Base-by-base conservation (phyloP, 495 filamentous ascomycete species). In the Penicillium longicatenatum region DNA sequence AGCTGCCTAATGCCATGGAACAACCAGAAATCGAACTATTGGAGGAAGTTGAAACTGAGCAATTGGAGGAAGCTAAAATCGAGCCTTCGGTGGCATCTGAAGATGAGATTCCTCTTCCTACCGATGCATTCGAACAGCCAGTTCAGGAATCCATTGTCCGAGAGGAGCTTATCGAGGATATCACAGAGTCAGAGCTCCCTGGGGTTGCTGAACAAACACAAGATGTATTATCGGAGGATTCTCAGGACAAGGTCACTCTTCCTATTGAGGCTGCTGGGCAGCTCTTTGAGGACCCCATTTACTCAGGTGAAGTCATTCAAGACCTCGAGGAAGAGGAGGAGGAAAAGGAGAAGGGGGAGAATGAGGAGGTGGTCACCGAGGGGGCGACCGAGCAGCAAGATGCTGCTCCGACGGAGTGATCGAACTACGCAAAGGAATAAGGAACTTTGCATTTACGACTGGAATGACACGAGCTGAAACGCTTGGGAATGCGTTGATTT, bases 391-490 rank as follows among this genome's bases (percentile, higher is more conserved):
- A 35, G 12, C 16, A 39, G 14, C 14, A 11, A 39, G 17, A 2
- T 17, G 37, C 12, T 39, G 37, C 6, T 6, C 37, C 16, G 14
- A 4, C 14, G 6, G 37, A 39, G 14, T 19, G 30, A 51, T 7
- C 6, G 22, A 35, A 21, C 7, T 11, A 35, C 39, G 17, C n/a
- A n/a, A 11, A 24, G 9, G n/a, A 51, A 47, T 6, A 3, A 14
- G 9, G 5, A 39, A 52, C 46, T 37, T 43, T 30, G n/a, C 16
- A 46, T 55, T 64, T 48, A 70, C 35, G 67, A 70, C 45, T 57
- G 61, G 45, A 70, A 70, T 19, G 67, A 70, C 41, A 61, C 51
- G 50, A 63, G 59, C 47, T 39, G 55, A 54, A 50, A 63, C 43
- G 48, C 54, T 61, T 51, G 47, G 35, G 37, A 49, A 30, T 33